A percentile compares a stretch with the other conserved stretches of the same genome.
phyloP scores from a whole-genome alignment of 78 protist genomes.

The Neovahlkampfia damariscottae region DNA sequence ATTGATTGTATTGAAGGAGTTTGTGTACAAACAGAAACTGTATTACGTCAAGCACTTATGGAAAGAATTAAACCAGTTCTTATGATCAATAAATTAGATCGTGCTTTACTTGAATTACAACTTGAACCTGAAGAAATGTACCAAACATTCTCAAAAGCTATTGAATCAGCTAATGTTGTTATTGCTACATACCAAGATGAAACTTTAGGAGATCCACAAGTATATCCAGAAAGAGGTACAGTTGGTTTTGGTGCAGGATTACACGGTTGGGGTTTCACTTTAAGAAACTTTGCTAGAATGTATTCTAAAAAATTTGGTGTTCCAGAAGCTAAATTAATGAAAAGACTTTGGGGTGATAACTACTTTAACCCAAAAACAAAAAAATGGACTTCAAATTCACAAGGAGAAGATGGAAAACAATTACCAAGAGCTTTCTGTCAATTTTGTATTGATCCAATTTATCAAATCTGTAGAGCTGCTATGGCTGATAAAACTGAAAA shows the following conservation, averaged over 20 bases:
- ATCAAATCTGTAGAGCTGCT: slow-evolving; percentile 68
- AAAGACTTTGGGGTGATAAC: slow-evolving; percentile 98
- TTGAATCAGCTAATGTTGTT: slow-evolving; percentile 84
- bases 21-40: slow-evolving; percentile 99
- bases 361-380: slow-evolving; percentile 73
- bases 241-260: slow-evolving; percentile 95
- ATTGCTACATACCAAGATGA: slow-evolving; percentile 69
- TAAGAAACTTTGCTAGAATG: slow-evolving; percentile 59
- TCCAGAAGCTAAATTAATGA: slow-evolving; percentile 54
- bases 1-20: slow-evolving; percentile 98
- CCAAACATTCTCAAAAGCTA: slow-evolving; percentile 72
- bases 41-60: slow-evolving; percentile 96
- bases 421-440: slow-evolving; percentile 85
- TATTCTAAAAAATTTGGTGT: slow-evolving; percentile 62
- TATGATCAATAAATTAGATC: slow-evolving; percentile 97
- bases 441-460: slow-evolving; percentile 93
- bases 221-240: slow-evolving; percentile 81
- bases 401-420: slow-evolving; percentile 40
- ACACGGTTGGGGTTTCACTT: slow-evolving; percentile 99
- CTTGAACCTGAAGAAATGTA: slow-evolving; percentile 83
- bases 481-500: slow-evolving; percentile 73
- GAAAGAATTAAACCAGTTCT: slow-evolving; percentile 96
- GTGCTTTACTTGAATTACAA: slow-evolving; percentile 90
- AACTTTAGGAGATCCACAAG: slow-evolving; percentile 80
- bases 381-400: slow-evolving; percentile 68